Base-by-base conservation (phyloP, 805 yeast species). In the Metschnikowia sp. region DNA sequence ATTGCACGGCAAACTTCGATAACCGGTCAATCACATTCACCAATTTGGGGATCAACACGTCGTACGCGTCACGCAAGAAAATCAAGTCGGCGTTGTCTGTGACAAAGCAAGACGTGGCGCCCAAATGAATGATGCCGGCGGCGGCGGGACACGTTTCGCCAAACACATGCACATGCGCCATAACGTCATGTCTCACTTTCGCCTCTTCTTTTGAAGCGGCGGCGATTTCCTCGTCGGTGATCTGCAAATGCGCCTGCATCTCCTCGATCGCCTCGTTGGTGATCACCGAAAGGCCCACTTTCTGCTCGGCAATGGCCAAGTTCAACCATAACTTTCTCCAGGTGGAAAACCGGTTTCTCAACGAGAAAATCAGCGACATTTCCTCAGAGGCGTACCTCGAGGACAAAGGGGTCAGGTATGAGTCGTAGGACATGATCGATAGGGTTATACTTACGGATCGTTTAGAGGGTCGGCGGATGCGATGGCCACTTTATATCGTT, bases 271-370 rank as follows among this genome's bases (percentile, higher is more conserved):
- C 99, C 66, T 88, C 94, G 57, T 90, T 96, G 28, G 92, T 81
- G 68, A 94, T 84, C 46, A 91, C 83, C 43, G 75, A 74, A 49
- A 94, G 77, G 2, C 99, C 99, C 42, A 91, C 79, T 65, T 89
- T 88, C 70, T 89, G 78, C 75, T 94, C 99, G 51, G 99, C 99
- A 63, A 84, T 84, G 58, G 99, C 99, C 59, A 94, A 77, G 67
- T 87, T 91, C 64, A 83, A 80, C 99, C 99, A 94, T 56, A 94
- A 80, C 69, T 88, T 88, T 80, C 99, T 88, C 99, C 99, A 94
- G 36, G 99, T 94, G 45, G 97, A 86, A 72, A 87, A 94, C 65
- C 99, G 81, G 76, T 87, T 94, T 74, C 96, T 83, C 63, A 86
- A 70, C 40, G 98, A 92, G 77, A 94, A 94, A 63, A 94, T 78